Base-by-base conservation (phyloP, 2,329 filamentous ascomycete genomes). In the Pleurostoma richardsiae region DNA sequence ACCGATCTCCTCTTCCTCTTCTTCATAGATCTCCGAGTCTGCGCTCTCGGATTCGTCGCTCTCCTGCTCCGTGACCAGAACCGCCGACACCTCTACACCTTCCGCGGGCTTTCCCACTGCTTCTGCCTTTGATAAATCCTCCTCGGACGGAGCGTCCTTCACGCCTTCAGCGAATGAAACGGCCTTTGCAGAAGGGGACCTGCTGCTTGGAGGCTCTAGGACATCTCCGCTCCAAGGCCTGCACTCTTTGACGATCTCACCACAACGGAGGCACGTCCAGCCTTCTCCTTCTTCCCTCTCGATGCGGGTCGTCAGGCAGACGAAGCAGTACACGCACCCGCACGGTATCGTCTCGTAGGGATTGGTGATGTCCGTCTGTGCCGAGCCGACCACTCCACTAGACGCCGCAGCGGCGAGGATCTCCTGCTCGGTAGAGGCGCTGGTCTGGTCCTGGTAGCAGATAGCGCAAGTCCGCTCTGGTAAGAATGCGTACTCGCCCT, bases 391-490 rank as follows among this genome's bases (percentile, higher is more conserved):
- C 8, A 96, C 86, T 10, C 91, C 90, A 50, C 84, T 83, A 4
- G 83, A 82, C 8, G 82, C 77, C 3, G 83, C 79, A 1, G 83
- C 80, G 8, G 54, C 57, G 54, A 96, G 72, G 4, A 91, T 72
- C 55, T 95, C 90, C 41, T 79, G 83, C 67, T 95, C 90, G 3
- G 82, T 82, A 2, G 81, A 79, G 1, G 83, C 76, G 7, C 87
- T 79, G 62, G 95, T 96, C 64, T 95, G 90, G 56, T 96, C 91
- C 58, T 91, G 84, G 65, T 97, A 97, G 70, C 94, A 99, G 53
- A 99, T 96, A 43, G 91, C 91, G 65, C 94, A 99, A 0, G 92
- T 97, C 49, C 92, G 76, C 66, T 97, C 91, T 0, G 94, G 94
- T 29, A 99, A 72, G 65, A 95, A 96, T 0, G 80, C 79, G 42